Conservation (phyloP, 441 rosid species). For the Manihot esculenta region DNA sequence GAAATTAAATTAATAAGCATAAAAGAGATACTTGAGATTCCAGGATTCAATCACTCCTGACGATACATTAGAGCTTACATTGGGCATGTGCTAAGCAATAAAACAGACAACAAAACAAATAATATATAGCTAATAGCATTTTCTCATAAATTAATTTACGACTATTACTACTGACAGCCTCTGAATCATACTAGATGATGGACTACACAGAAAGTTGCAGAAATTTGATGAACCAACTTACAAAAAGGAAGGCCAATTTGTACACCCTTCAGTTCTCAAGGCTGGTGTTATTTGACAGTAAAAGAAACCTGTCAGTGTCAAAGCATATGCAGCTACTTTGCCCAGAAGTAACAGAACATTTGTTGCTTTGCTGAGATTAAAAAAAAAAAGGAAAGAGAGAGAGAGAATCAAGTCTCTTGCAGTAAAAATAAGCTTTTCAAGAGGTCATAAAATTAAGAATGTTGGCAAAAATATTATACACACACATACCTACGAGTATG, state of each 20-base stretch:
- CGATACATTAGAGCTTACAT: background rate
- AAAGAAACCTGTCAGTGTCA: constrained; percentile 84
- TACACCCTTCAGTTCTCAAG: constrained; percentile 50
- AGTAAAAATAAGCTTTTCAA: constrained; percentile 14
- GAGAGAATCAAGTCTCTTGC: constrained; percentile 1
- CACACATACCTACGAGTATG: constrained; percentile 65
- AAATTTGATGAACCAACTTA: constrained; percentile 43
- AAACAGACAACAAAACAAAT: constrained; percentile 7
- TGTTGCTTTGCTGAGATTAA: constrained; percentile 65
- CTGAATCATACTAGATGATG: background rate
- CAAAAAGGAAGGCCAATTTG: constrained; percentile 51
- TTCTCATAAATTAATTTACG: background rate
- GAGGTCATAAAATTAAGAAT: background rate
- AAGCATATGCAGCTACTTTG: constrained; percentile 84
- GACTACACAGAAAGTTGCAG: background rate
- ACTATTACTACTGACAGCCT: background rate
- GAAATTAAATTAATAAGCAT: background rate
- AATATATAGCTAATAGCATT: background rate
- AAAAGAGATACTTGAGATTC: constrained; percentile 8
- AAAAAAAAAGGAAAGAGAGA: constrained; percentile 9
- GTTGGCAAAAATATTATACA: background rate
- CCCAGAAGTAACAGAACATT: constrained; percentile 77
- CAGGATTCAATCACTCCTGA: background rate
- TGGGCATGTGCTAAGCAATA: background rate
- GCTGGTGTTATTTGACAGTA: constrained; percentile 69